Conservation (phyloP, 208 protist genomes). For the Trypanosoma mega region DNA sequence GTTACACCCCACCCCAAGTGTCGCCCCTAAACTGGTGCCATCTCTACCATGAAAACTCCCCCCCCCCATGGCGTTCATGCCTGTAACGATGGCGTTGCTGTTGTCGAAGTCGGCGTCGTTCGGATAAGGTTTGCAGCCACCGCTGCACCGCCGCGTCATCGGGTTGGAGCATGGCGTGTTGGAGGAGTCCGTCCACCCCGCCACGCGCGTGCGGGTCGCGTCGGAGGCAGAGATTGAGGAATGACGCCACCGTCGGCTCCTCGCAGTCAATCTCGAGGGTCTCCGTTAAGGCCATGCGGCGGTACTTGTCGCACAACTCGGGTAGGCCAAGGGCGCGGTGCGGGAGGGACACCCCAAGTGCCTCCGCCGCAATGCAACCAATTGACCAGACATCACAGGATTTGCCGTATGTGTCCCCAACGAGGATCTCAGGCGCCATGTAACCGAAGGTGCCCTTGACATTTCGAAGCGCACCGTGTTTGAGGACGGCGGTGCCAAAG, state of each 20-base stretch:
- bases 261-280: conserved; percentile 58
- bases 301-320: conserved; percentile 75
- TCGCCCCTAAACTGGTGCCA: not conserved
- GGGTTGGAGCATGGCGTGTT: conserved; percentile 28
- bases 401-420: conserved; percentile 87
- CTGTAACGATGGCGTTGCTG: not conserved
- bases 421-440: conserved; percentile 90
- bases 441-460: conserved; percentile 85
- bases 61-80: not conserved
- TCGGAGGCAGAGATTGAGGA: conserved; percentile 58
- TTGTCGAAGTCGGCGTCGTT: not conserved
- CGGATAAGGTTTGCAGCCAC: conserved; percentile 35
- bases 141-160: conserved; percentile 37
- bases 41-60: not conserved
- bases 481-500: conserved; percentile 79
- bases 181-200: conserved; percentile 43
- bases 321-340: conserved; percentile 55
- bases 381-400: conserved; percentile 95
- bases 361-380: conserved; percentile 93
- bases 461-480: conserved; percentile 40
- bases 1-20: not conserved
- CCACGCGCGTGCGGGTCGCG: conserved; percentile 52
- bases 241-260: conserved; percentile 44
- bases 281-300: conserved; percentile 40
- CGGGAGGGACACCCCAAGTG: conserved; percentile 53